Base-by-base conservation (phyloP, 441 rosid genomes). In the Capsella rubella region DNA sequence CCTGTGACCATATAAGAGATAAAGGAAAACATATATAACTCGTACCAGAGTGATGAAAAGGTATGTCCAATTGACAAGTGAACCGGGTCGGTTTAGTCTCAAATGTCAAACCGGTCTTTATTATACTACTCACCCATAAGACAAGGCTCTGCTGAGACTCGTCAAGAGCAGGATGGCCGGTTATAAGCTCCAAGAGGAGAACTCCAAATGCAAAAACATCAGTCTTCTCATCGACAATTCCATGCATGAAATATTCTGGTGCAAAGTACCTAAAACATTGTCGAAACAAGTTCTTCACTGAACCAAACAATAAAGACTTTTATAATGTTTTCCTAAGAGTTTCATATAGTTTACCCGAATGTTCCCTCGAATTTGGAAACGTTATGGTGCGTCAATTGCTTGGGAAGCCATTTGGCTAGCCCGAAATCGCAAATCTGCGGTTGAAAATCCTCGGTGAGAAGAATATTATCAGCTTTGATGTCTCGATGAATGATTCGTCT, bases 341-440 rank as follows among this genome's bases (percentile, higher is more conserved):
- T 64, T 59, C 58, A 51, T 39, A 77, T 45, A 40, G 21, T 28
- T 21, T 52, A 91, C 98, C 98, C 97, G n/a, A 93, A 93, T 73
- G 98, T 93, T 76, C 98, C 98, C 71, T 91, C 97, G 47, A 93
- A 93, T 75, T 90, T 93, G 37, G 95, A 83, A 31, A 91, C 96
- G 61, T 88, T 87, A 72, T 84, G 92, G 65, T 93, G 98, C 27
- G 96, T 88, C 89, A 89, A 83, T 60, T 93, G 88, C 46, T 77
- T 84, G 0, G 98, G 98, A 9, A 93, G 93, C 98, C 98, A 93
- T 80, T 90, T 93, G 11, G 98, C 96, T 57, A 93, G 83, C 50
- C 98, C 98, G 11, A 93, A 93, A 82, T 93, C 98, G 52, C 97
- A 91, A 67, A 93, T 93, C 95, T 94, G 95, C 63, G 99, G 91